Evolutionary conservation across 2,329 filamentous ascomycete genomes (phyloP).

Genomic region (Aspergillus sp.): DNA sequence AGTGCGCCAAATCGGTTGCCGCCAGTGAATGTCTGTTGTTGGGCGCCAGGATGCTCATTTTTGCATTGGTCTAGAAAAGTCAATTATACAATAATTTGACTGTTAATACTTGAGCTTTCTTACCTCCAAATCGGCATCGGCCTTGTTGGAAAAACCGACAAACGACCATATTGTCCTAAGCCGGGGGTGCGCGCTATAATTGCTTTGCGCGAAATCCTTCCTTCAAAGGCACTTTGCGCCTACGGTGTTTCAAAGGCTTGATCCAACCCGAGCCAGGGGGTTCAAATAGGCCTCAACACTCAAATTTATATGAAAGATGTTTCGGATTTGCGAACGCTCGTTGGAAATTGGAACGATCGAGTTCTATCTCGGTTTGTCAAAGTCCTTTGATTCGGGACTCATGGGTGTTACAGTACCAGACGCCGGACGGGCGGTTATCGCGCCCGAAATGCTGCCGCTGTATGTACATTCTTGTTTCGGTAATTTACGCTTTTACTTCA

Average conservation of each 20-base stretch:
- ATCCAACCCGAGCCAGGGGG: neutral
- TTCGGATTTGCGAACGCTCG: neutral
- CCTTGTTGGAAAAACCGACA: conserved; percentile 68
- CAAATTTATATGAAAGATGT: neutral
- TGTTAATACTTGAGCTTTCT: conserved; percentile 16
- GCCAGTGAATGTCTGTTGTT: conserved; percentile 35
- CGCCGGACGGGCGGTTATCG: neutral
- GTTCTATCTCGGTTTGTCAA: neutral
- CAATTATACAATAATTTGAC: neutral
- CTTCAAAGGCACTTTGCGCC: neutral
- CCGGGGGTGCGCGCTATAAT: neutral
- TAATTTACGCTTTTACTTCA: neutral
- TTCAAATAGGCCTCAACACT: neutral
- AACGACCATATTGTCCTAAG: conserved; percentile 42
- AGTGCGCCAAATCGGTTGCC: conserved; percentile 62
- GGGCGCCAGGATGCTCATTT: conserved; percentile 56
- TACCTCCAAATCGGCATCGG: conserved; percentile 65
- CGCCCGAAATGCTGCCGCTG: neutral
- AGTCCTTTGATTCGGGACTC: neutral
- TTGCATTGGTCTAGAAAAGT: conserved; percentile 54
- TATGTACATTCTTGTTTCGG: neutral
- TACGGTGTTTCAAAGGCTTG: neutral
- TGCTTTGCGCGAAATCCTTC: neutral
- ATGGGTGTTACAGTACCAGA: conserved; percentile 19
- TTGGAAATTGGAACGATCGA: neutral